Conservation (phyloP, 2,329 filamentous ascomycete species). For the Paradendryphiella salina region DNA sequence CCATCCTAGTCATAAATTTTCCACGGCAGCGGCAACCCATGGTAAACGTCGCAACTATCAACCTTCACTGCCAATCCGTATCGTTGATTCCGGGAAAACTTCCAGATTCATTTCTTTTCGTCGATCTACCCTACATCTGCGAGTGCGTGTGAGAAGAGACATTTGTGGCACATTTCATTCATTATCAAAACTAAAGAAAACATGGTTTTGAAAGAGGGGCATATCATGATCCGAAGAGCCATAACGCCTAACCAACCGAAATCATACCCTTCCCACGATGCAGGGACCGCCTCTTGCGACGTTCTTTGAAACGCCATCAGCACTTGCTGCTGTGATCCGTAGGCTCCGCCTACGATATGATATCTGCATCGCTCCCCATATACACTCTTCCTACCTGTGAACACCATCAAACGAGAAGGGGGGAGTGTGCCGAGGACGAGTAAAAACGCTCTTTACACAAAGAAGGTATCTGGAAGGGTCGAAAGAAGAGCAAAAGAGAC, state of each 20-base stretch:
- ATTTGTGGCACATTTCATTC: neutral
- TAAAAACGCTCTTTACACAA: conserved; percentile 7
- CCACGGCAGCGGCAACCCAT: neutral
- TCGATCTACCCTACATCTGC: no score
- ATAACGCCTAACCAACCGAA: conserved; percentile 5
- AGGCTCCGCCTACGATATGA: conserved; percentile 1
- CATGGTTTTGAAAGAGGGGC: neutral
- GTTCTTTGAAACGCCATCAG: neutral
- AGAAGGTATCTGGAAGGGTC: conserved; percentile 29
- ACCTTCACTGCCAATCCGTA: no score
- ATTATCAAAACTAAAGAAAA: neutral
- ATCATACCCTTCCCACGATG: neutral
- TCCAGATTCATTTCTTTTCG: no score
- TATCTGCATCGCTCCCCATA: neutral
- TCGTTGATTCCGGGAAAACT: no score
- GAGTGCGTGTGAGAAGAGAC: neutral
- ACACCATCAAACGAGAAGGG: conserved; percentile 2
- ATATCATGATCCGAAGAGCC: neutral
- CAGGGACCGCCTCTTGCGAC: neutral
- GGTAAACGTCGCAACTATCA: neutral
- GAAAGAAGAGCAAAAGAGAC: conserved; percentile 28
- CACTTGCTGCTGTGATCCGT: conserved; percentile 1
- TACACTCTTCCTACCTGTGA: neutral
- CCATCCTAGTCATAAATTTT: neutral
- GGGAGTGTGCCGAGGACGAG: neutral